Percentiles rank a stretch among this genome's conserved stretches.
Evolutionary conservation across 352 stramenopile species (phyloP).

Genomic region (Paralagenidium karlingii): DNA sequence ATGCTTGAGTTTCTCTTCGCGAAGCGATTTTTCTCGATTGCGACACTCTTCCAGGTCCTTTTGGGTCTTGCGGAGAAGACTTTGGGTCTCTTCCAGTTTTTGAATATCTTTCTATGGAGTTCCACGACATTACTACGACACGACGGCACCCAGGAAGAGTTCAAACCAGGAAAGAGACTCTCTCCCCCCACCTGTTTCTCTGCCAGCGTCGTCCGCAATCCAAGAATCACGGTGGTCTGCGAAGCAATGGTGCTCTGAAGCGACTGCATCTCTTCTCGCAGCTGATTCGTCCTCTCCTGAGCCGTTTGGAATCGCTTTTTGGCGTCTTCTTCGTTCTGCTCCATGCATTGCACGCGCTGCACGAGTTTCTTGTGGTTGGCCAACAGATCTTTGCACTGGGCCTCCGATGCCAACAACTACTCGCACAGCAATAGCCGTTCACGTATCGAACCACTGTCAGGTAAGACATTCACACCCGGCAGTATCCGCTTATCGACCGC

Average conservation of each 20-base stretch:
- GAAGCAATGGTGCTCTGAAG: slow-evolving; percentile 37
- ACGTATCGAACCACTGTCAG: no score
- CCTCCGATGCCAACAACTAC: slow-evolving; percentile 48
- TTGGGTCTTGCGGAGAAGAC: no score
- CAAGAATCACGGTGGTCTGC: slow-evolving; percentile 42
- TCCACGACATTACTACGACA: no score
- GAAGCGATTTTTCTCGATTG: no score
- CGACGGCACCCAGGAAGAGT: no score
- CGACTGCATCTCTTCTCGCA: slow-evolving; percentile 19
- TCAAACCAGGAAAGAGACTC: background rate
- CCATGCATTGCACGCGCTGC: slow-evolving; percentile 42
- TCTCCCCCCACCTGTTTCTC: slow-evolving; percentile 22
- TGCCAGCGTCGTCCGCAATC: slow-evolving; percentile 35
- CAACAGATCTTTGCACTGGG: slow-evolving; percentile 33
- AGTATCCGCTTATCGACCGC: background rate
- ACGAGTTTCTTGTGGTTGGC: slow-evolving; percentile 66
- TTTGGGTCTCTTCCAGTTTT: no score
- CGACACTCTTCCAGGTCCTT: no score
- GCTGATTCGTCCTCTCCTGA: slow-evolving; percentile 22
- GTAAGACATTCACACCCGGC: no score
- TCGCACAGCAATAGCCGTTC: no score
- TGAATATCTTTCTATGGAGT: no score
- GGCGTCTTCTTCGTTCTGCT: slow-evolving; percentile 32
- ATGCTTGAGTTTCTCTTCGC: no score
- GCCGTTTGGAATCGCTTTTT: slow-evolving; percentile 17